Percentiles rank a stretch among this genome's conserved stretches.
Conservation (phyloP, 164 flowering plant species). For the Magnolia officinalis region DNA sequence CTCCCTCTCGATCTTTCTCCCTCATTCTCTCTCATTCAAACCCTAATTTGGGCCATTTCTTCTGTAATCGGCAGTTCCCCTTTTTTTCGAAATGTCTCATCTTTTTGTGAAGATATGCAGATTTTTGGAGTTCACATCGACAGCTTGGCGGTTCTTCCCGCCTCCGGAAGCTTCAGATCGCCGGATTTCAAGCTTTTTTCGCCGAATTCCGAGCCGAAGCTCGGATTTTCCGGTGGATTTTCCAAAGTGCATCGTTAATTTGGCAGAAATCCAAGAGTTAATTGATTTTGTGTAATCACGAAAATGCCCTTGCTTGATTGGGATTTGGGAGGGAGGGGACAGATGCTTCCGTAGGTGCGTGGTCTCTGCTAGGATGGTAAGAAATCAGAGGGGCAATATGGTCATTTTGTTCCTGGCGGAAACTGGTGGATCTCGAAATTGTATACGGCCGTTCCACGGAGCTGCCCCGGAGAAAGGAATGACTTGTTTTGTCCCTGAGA, state of each 20-base stretch:
- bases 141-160: constrained; percentile 24
- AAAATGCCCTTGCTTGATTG: background rate
- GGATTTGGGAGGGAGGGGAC: background rate
- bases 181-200: constrained; percentile 28
- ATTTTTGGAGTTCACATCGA: constrained; percentile 35
- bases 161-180: constrained; percentile 26
- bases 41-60: background rate
- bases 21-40: background rate
- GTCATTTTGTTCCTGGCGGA: no score
- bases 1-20: no score
- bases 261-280: background rate
- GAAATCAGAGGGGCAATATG: no score
- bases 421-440: no score
- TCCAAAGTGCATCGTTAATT: constrained; percentile 25
- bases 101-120: constrained; percentile 22
- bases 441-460: no score
- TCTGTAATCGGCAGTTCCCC: background rate
- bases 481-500: no score
- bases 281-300: no score
- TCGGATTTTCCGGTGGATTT: constrained; percentile 15
- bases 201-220: constrained; percentile 10
- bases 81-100: background rate
- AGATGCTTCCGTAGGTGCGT: no score
- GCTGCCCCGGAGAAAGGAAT: no score
- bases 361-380: no score